Conservation (phyloP, 2,329 filamentous ascomycete genomes). For the Arachnomyces sp. region DNA sequence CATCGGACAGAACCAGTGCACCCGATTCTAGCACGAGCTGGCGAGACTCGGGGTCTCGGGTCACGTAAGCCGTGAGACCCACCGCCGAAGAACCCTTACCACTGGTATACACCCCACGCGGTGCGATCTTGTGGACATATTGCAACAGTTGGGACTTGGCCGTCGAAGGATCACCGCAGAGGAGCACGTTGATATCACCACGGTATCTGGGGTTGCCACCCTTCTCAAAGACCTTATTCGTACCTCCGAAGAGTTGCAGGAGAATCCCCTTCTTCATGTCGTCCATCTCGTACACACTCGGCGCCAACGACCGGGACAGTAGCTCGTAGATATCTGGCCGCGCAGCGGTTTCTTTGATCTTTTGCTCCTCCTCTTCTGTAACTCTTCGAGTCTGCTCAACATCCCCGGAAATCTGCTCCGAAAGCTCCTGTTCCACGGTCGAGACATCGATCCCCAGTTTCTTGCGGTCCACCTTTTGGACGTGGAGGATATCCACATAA, state of each 20-base stretch:
- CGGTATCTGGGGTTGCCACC: slow-evolving; percentile 91
- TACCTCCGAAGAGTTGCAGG: slow-evolving; percentile 91
- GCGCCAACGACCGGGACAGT: slow-evolving; percentile 79
- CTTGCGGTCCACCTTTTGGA: slow-evolving; percentile 94
- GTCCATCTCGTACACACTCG: slow-evolving; percentile 95
- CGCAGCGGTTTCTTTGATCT: slow-evolving; percentile 71
- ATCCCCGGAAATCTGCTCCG: slow-evolving; percentile 60
- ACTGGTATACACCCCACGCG: slow-evolving; percentile 70
- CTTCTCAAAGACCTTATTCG: slow-evolving; percentile 96
- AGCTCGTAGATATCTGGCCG: slow-evolving; percentile 89
- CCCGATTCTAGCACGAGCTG: slow-evolving; percentile 68
- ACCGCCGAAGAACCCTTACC: slow-evolving; percentile 69
- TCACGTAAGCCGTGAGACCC: slow-evolving; percentile 69
- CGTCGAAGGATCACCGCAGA: slow-evolving; percentile 95
- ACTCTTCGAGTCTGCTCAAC: slow-evolving; percentile 80
- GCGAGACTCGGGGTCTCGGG: slow-evolving; percentile 63
- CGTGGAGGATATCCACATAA: slow-evolving; percentile 88
- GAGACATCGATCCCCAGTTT: slow-evolving; percentile 84
- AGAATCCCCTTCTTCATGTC: slow-evolving; percentile 98
- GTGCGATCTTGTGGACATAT: slow-evolving; percentile 96
- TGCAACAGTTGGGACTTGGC: slow-evolving; percentile 89
- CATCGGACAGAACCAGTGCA: slow-evolving; percentile 64
- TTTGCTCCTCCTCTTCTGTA: slow-evolving; percentile 75
- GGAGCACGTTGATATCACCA: slow-evolving; percentile 92
- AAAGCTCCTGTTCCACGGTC: slow-evolving; percentile 75